Conservation (phyloP, 225 moss, liverwort and hornwort genomes). For the Pseudisothecium myosuroides region DNA sequence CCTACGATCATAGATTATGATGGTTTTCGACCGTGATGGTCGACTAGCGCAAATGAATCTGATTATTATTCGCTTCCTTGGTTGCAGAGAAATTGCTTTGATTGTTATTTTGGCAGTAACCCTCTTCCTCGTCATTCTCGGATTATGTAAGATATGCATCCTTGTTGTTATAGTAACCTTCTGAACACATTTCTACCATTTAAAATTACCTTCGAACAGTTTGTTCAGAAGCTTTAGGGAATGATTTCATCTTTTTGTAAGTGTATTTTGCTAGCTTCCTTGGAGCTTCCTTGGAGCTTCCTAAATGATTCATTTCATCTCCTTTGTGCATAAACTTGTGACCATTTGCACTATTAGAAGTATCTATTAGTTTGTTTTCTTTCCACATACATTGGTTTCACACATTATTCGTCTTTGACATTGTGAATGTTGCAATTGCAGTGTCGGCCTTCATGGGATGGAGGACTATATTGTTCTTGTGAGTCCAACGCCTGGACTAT, state of each 20-base stretch:
- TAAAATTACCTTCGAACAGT: not conserved
- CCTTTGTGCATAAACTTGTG: too few relatives aligned
- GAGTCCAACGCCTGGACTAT: not conserved
- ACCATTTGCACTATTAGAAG: not conserved
- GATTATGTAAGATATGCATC: conserved; percentile 22
- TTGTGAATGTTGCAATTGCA: conserved; percentile 1
- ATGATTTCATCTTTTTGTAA: not conserved
- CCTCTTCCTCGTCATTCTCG: conserved; percentile 26
- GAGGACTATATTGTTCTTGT: conserved; percentile 49
- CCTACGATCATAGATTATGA: not conserved
- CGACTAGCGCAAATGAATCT: not conserved
- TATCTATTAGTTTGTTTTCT: too few relatives aligned
- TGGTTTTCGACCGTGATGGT: too few relatives aligned
- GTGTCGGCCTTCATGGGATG: conserved; percentile 31
- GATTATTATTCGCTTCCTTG: not conserved
- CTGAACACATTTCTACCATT: not conserved
- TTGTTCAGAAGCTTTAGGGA: too few relatives aligned
- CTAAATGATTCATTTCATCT: not conserved
- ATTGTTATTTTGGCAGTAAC: conserved; percentile 28
- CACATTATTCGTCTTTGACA: not conserved
- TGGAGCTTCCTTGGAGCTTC: not conserved
- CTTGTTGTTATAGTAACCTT: not conserved
- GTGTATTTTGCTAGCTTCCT: not conserved
- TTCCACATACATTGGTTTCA: not conserved
- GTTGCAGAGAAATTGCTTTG: conserved; percentile 46